phyloP scores from a whole-genome alignment of 2,329 filamentous ascomycete genomes.

The Scolecobasidium constrictum region DNA sequence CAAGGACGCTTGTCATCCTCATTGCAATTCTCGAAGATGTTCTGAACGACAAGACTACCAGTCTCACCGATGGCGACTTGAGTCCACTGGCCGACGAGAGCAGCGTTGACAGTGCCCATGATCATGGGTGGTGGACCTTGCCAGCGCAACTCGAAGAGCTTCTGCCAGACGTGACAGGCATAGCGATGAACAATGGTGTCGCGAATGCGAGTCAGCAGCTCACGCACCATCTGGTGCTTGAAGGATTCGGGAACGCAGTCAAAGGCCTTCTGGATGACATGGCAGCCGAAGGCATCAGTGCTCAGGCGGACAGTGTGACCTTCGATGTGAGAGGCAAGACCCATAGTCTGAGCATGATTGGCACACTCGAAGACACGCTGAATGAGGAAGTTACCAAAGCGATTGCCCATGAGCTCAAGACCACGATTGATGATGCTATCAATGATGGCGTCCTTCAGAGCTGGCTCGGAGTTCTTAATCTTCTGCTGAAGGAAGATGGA shows the following conservation, averaged over 20 bases:
- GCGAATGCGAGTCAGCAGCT: conserved; percentile 85
- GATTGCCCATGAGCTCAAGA: conserved; percentile 94
- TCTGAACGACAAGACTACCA: conserved; percentile 94
- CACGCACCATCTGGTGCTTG: conserved; percentile 98
- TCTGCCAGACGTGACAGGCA: conserved; percentile 98
- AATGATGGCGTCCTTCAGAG: conserved; percentile 96
- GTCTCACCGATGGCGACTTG: conserved; percentile 96
- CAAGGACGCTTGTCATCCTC: conserved; percentile 99
- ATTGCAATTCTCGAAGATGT: conserved; percentile 98
- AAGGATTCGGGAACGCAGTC: conserved; percentile 96
- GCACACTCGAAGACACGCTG: conserved; percentile 99
- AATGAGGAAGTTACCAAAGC: conserved; percentile 96
- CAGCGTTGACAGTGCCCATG: conserved; percentile 97
- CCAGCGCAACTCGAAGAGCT: conserved; percentile 96
- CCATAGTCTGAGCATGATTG: conserved; percentile 84
- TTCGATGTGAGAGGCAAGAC: conserved; percentile 87
- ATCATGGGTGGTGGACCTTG: conserved; percentile 89
- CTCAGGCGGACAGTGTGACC: conserved; percentile 89
- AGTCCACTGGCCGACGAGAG: conserved; percentile 94
- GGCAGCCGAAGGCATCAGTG: conserved; percentile 97
- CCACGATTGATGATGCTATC: conserved; percentile 92
- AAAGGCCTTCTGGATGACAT: conserved; percentile 97
- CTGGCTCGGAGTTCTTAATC: conserved; percentile 86
- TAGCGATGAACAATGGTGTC: conserved; percentile 98
- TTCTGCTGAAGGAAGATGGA: conserved; percentile 99